Base-by-base conservation (phyloP, 2,329 filamentous ascomycete genomes). In the Clarireedia paspali region DNA sequence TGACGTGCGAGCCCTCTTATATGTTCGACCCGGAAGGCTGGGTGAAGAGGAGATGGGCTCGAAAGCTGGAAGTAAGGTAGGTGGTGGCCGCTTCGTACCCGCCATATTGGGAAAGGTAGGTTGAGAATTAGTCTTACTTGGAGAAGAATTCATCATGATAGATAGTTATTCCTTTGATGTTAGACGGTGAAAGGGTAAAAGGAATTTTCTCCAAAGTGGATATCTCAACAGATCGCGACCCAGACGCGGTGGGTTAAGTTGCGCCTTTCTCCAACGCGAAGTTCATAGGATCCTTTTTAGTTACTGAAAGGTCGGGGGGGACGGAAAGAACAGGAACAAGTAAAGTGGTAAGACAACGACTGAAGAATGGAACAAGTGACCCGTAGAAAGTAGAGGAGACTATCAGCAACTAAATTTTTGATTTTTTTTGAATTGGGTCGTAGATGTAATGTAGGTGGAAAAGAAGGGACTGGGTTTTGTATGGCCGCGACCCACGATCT, bases 31-130 rank as follows among this genome's bases (percentile, higher is more conserved):
- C 49, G 87, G 87, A 50, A 90, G 81, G 55, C 76, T 80, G 2
- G 88, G 87, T 12, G 88, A 90, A 23, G 88, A 90, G 23, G 88
- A 90, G n/a, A 89, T 75, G 51, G 84, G 86, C 72, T 91, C 88
- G 70, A 92, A 91, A 23, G 89, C 80, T 59, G 89, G 89, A 26
- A 94, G 82, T 55, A 92, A 75, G 56, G 84, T 81, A 27, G 88
- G 80, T 47, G 81, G 80, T 64, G 81, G 74, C 58, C 83, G 77
- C 74, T 88, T 86, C 61, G 77, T 70, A 65, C 79, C 76, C 55
- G 76, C 70, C 15, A 71, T 53, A 15, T 61, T 56, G 27, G 66
- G 63, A 38, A 65, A 57, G 53, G 57, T 57, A 46, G 64, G 60
- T 50, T 63, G 61, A 46, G 61, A 50, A 48, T 68, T 70, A 27